Percentiles rank a stretch among this genome's conserved stretches.
phyloP scores from a whole-genome alignment of 352 stramenopile genomes.

The Globisporangium perplexum region DNA sequence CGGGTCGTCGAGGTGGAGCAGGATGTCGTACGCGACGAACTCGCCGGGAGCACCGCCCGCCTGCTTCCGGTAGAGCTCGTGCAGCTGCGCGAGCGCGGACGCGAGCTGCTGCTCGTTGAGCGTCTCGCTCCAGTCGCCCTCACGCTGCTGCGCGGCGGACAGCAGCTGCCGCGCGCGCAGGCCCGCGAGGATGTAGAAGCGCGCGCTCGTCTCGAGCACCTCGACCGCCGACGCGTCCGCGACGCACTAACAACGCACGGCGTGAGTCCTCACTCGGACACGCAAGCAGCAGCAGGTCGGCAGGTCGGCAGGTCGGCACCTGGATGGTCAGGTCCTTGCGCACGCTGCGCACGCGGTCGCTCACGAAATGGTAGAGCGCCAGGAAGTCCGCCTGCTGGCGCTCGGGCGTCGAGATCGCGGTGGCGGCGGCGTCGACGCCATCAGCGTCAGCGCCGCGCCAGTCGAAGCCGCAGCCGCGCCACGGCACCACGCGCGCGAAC shows the following conservation, averaged over 20 bases:
- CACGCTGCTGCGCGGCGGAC: conserved; percentile 7
- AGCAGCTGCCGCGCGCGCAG: conserved; percentile 34
- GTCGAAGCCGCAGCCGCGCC: conserved; percentile 28
- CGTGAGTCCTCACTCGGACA: not conserved
- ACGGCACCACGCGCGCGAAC: conserved; percentile 30
- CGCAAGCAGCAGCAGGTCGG: not conserved
- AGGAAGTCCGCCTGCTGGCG: conserved; percentile 28
- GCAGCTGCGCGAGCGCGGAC: conserved; percentile 52
- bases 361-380: conserved; percentile 63
- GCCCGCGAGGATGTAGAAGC: conserved; percentile 55
- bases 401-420: not conserved
- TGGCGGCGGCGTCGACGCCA: not conserved
- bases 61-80: conserved; percentile 25
- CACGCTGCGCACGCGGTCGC: conserved; percentile 61
- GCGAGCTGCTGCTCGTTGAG: conserved; percentile 66
- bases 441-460: not conserved
- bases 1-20: conserved; percentile 52
- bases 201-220: conserved; percentile 37
- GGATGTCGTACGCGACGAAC: conserved; percentile 48
- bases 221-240: conserved; percentile 22
- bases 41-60: conserved; percentile 11
- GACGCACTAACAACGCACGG: conserved; percentile 21
- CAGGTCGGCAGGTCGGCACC: conserved; percentile 13
- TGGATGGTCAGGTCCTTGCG: conserved; percentile 71
- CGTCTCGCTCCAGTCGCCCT: conserved; percentile 56